Evolutionary conservation across 371 early-diverging fungal genomes (phyloP), one percentile per base, ranked within the genome.

Genomic region (Mortierella sp.): DNA sequence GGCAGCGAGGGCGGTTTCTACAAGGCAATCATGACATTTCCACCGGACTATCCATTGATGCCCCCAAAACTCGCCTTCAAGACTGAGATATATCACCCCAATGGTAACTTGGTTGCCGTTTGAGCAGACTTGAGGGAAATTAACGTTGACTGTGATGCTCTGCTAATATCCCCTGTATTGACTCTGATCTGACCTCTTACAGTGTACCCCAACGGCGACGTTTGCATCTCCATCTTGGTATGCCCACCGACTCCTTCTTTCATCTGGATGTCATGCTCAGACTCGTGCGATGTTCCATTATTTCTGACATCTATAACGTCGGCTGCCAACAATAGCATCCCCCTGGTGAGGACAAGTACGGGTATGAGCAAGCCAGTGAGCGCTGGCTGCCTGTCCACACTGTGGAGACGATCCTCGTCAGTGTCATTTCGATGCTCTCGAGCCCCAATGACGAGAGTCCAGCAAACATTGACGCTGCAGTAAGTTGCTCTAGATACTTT

Each of bases 351-450:
- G 98, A 97, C 81, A 90, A 90, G 78, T 97, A 88, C 72, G 98
- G 96, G 14, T 96, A 97, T 67, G 98, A 97, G 71, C 77, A 89
- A 44, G 91, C 95, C 9, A 85, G 81, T 34, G 98, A 97, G 73
- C 85, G 98, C 46, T 98, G 98, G 98, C 83, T 92, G 47, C 98
- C 98, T 14, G 93, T 96, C 9, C 92, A 96, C 73, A 95, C 95
- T 19, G 95, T 96, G 48, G 92, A 94, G 68, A 94, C 93, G 14
- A 94, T 98, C 72, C 73, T 96, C 43, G 57, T 96, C 24, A 89
- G 90, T 39, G 94, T 98, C n/a, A 92, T 95, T 47, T 90, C 90
- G 53, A 93, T 98, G 90, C 81, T 98, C n/a, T 90, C 91, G 4
- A 90, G 91, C 60, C 98, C 98, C n/a, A 98, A 98, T 80, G 93